Evolutionary conservation across 306 rosid genomes (phyloP).

Genomic region (Lupinus albus): DNA sequence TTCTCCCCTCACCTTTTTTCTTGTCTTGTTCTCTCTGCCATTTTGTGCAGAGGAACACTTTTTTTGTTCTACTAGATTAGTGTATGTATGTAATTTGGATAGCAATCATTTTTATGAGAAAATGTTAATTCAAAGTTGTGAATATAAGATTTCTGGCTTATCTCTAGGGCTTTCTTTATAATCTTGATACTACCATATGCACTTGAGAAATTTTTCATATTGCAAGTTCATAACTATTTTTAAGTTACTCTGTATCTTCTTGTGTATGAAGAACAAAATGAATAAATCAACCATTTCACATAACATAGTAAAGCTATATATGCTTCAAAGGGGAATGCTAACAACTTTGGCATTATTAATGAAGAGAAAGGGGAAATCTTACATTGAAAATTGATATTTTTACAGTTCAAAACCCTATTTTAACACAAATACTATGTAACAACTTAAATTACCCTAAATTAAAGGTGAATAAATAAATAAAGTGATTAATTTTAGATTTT

Average conservation of each 20-base stretch:
- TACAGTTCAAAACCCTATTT: too few relatives aligned
- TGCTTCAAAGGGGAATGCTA: too few relatives aligned
- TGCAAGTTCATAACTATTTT: constrained; percentile 41
- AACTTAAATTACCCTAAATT: too few relatives aligned
- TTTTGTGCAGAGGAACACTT: constrained; percentile 54
- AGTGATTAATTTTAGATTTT: too few relatives aligned
- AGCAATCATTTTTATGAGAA: constrained; percentile 77
- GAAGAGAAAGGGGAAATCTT: too few relatives aligned
- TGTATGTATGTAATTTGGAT: constrained; percentile 67
- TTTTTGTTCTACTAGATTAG: constrained; percentile 68
- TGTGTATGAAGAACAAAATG: constrained; percentile 4
- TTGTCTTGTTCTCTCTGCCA: constrained; percentile 49
- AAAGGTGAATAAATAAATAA: too few relatives aligned
- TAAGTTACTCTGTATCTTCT: constrained; percentile 38
- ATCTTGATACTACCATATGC: constrained; percentile 42
- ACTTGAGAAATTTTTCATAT: constrained; percentile 35
- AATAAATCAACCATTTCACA: too few relatives aligned
- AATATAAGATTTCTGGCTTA: constrained; percentile 67
- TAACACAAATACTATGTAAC: too few relatives aligned
- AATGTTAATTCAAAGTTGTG: constrained; percentile 78
- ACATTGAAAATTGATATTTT: too few relatives aligned
- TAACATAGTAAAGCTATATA: too few relatives aligned
- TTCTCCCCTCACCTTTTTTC: background rate
- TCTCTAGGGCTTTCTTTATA: constrained; percentile 47
- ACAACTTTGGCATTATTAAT: too few relatives aligned